Base-by-base conservation (phyloP, 768 basidiomycete species). In the Zangia roseola region DNA sequence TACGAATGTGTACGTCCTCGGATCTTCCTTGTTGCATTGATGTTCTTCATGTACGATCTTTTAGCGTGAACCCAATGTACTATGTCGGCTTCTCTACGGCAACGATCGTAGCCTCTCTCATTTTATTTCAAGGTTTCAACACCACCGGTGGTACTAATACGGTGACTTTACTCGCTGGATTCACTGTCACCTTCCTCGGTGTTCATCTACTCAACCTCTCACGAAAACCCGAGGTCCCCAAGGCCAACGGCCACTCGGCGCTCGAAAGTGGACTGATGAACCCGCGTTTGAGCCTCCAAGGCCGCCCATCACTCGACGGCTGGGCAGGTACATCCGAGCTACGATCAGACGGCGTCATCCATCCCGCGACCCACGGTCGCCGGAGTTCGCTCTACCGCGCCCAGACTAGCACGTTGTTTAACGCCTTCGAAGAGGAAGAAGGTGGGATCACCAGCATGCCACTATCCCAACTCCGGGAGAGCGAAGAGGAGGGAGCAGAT, bases 61-160 rank as follows among this genome's bases (percentile, higher is more conserved):
- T 45, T 56, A 95, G 93, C 41, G 94, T 98, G 43, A 98, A 98
- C 67, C 95, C 94, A 0, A 88, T 97, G 76, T 98, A 98, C 71
- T 97, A 94, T 62, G 95, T 97, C 68, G 87, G 91, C 67, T 99
- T 99, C 74, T 91, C 92, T 16, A 89, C 90, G 2, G 86, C 88
- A 5, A 97, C 94, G 40, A 88, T 95, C 62, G 76, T 97, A 36
- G 93, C 97, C 0, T 97, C 93, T 52, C 80, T 97, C 51, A 95
- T 99, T 59, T 80, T 99, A 53, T 97, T 98, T 79, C 89, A 94
- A 74, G 97, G 97, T 0, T 88, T 98, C 76, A 93, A 97, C 71
- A 97, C 92, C 6, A 82, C 84, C 23, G 84, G 82, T 50, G 84
- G 81, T 12, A 79, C 81, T 20, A 90, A 92, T 65, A 92, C 91